Conservation (phyloP, 148 eudicot species). For the Rhododendron williamsianum region DNA sequence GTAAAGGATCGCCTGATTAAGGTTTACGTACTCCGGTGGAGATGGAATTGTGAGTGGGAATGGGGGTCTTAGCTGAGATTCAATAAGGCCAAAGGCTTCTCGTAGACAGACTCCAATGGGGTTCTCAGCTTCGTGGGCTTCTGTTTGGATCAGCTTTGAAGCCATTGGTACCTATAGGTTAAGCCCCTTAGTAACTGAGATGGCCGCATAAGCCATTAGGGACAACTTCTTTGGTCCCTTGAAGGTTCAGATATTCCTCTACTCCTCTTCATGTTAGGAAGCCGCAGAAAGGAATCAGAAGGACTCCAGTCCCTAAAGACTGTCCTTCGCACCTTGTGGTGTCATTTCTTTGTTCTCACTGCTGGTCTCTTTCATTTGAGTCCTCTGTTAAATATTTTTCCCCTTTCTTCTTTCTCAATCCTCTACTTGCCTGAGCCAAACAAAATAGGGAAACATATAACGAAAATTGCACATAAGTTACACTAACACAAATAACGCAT, state of each 20-base stretch:
- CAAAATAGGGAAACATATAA: background rate
- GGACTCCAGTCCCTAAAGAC: background rate
- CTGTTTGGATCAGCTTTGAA: slow-evolving; percentile 40
- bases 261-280: background rate
- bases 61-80: slow-evolving; percentile 61
- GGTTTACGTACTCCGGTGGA: slow-evolving; percentile 38
- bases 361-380: background rate
- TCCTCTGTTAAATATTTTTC: background rate
- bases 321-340: background rate
- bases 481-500: too few species aligned
- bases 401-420: background rate
- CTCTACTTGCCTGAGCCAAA: background rate
- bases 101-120: slow-evolving; percentile 48
- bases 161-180: slow-evolving; percentile 27
- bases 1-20: slow-evolving; percentile 60
- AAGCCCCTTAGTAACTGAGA: background rate
- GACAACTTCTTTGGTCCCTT: background rate
- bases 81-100: slow-evolving; percentile 44
- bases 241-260: background rate
- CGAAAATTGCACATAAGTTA: too few species aligned
- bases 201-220: background rate
- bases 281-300: background rate
- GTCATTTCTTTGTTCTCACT: background rate
- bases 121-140: slow-evolving; percentile 50
- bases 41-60: slow-evolving; percentile 46